These are phyloP conservation scores for Sequoiadendron giganteum DNA, from an alignment of 75 land plant species.

Conservation along the genomic window DNA sequence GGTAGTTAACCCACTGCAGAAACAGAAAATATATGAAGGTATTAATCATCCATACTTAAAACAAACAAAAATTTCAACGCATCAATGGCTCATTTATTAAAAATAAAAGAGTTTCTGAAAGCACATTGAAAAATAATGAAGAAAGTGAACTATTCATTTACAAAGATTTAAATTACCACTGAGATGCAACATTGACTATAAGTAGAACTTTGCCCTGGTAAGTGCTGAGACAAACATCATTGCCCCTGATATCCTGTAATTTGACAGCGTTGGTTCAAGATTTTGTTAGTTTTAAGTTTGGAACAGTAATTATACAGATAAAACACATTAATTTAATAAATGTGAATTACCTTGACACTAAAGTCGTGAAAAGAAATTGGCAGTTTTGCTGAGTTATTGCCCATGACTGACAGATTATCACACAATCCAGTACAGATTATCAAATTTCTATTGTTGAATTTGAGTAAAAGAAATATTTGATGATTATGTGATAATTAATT, in stretches of 20 bases:
- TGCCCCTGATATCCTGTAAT: slow-evolving; percentile 63
- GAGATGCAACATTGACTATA: slow-evolving; percentile 51
- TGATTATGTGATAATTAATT: no score
- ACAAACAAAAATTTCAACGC: no score
- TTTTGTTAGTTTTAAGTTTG: not conserved
- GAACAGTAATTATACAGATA: no score
- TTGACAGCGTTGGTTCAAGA: not conserved
- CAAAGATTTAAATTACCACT: slow-evolving; percentile 43
- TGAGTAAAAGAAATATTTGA: no score
- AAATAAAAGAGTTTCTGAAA: no score
- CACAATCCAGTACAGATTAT: not conserved
- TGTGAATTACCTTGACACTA: not conserved
- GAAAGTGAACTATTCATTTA: no score
- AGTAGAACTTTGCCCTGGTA: slow-evolving; percentile 86
- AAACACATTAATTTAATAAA: not conserved
- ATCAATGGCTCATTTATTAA: no score
- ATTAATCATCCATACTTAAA: no score
- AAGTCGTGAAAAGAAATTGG: not conserved
- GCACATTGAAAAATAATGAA: no score
- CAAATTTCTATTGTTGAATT: no score
- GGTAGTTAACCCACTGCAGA: slow-evolving; percentile 70
- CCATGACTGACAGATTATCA: not conserved
- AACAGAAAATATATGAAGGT: not conserved
- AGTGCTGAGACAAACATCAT: slow-evolving; percentile 70
- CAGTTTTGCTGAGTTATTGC: not conserved